Conservation (phyloP, 805 yeast genomes). For the Candida cerambycidarum region DNA sequence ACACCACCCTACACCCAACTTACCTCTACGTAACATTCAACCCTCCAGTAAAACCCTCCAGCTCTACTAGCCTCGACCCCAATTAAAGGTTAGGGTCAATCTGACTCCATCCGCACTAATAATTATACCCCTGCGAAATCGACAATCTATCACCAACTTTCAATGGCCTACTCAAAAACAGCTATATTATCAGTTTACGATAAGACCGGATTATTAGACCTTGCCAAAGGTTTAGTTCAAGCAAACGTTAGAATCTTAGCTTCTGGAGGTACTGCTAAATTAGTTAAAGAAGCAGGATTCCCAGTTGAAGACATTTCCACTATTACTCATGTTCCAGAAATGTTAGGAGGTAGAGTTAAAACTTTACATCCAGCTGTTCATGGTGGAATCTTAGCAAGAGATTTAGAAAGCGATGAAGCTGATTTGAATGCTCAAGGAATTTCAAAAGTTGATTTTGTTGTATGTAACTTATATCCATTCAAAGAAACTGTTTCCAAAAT, state of each 20-base stretch:
- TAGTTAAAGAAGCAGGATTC: slow-evolving; percentile 96
- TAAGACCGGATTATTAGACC: slow-evolving; percentile 92
- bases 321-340: slow-evolving; percentile 98
- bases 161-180: slow-evolving; percentile 55
- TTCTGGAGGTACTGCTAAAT: slow-evolving; percentile 94
- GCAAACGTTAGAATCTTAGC: slow-evolving; percentile 91
- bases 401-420: slow-evolving; percentile 84
- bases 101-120: slow-evolving; percentile 7
- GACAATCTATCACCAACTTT: background rate
- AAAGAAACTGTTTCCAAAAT: slow-evolving; percentile 95
- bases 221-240: slow-evolving; percentile 90
- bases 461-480: slow-evolving; percentile 97
- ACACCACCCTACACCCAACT: no score
- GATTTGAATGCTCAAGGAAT: slow-evolving; percentile 88
- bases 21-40: no score
- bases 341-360: slow-evolving; percentile 98
- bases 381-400: slow-evolving; percentile 95
- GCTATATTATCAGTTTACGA: slow-evolving; percentile 97
- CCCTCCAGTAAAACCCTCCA: no score
- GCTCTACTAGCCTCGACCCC: no score
- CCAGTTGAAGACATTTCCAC: slow-evolving; percentile 94
- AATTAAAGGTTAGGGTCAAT: no score
- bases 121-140: slow-evolving; percentile 9
- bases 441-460: slow-evolving; percentile 94
- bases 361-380: slow-evolving; percentile 98